Evolutionary conservation across 129 eudicot species (phyloP), one percentile per base, ranked within the genome.

Genomic region (Flaveria robusta): DNA sequence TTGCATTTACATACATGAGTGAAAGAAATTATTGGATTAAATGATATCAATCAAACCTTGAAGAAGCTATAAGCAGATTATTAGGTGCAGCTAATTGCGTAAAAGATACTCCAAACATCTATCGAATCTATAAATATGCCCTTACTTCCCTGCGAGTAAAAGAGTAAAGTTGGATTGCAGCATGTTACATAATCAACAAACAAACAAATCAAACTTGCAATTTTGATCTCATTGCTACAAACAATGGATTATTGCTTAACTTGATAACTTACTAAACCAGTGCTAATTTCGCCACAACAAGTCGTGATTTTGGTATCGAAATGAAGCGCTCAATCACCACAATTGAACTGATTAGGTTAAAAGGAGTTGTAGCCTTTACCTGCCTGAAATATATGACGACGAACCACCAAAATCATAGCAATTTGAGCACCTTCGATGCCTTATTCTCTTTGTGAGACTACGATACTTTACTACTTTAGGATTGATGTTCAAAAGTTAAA

Each of bases 21-120:
- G 47, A 52, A 42, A 22, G 34, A 20, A 27, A 43, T 34, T 42
- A 50, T 4, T 19, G 37, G 16, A 9, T 7, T 37, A 3, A 67
- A 10, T 4, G 39, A 37, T 3, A 63, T 24, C 31, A 73, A 70
- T 65, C 66, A 46, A 69, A 86, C 87, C 87, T 82, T 76, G 90
- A 73, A 58, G 85, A 80, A 74, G 81, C 24, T 10, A 82, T 43
- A 2, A 75, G n/a, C 49, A 34, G 66, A 69, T 3, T 74, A 77
- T 66, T 47, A 20, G 82, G 74, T n/a, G 85, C 71, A 31, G 29
- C 52, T n/a, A 83, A 64, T 11, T 70, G 72, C 16, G 83, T 62
- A 22, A 66, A 37, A 4, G 72, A 70, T 20, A 75, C 23, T 52
- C 81, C 81, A 79, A 75, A 79, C 84, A 83, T 83, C 29, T 65